phyloP scores from a whole-genome alignment of 2,329 filamentous ascomycete species.

The Fusarium sp. region DNA sequence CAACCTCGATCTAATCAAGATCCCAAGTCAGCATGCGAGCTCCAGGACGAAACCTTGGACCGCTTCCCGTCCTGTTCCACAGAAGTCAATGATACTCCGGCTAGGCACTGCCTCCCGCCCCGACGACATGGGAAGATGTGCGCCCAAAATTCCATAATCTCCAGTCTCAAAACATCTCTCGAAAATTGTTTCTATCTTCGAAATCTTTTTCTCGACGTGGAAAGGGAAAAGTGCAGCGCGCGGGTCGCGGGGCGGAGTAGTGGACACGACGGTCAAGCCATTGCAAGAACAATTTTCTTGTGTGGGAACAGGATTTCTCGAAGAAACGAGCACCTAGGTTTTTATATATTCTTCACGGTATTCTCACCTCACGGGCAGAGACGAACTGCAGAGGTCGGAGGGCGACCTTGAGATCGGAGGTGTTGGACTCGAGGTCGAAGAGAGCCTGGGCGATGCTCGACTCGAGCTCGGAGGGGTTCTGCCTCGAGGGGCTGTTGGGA shows the following conservation, averaged over 20 bases:
- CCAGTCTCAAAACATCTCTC: constrained; percentile 18
- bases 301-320: constrained; percentile 59
- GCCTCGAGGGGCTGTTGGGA: constrained; percentile 94
- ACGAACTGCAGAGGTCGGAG: constrained; percentile 98
- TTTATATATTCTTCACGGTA: constrained; percentile 48
- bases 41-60: constrained; percentile 78
- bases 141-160: constrained; percentile 18
- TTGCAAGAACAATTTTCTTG: constrained; percentile 50
- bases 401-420: constrained; percentile 94
- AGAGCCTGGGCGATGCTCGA: constrained; percentile 95
- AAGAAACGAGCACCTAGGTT: constrained; percentile 27
- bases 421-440: constrained; percentile 99
- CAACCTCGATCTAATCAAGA: constrained; percentile 95
- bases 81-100: constrained; percentile 58
- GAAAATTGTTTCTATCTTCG: constrained; percentile 42
- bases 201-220: constrained; percentile 42
- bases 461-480: constrained; percentile 98
- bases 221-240: constrained; percentile 23
- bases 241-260: constrained; percentile 40
- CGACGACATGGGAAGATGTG: constrained; percentile 35
- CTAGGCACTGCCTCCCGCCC: constrained; percentile 47
- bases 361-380: constrained; percentile 98
- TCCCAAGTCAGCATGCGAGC: constrained; percentile 80
- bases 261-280: constrained; percentile 41
- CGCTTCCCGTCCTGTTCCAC: constrained; percentile 81